Evolutionary conservation across 176 grass and related monocot species (phyloP), one percentile per base, ranked within the genome.

Genomic region (Hordeum marinum): DNA sequence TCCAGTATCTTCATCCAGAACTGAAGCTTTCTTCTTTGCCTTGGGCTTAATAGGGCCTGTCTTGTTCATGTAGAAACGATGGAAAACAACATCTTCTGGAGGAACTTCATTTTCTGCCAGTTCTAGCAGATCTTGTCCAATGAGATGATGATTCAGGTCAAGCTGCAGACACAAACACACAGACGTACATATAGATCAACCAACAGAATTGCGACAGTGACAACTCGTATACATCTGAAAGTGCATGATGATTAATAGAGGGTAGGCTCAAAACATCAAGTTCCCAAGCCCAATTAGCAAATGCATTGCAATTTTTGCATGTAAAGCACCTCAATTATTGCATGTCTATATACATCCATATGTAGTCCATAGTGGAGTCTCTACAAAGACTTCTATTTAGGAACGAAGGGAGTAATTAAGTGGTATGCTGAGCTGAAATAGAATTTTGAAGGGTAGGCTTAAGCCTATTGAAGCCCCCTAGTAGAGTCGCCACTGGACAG

Each of bases 11-110:
- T 93, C 90, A 75, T 90, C 85, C 68, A 88, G 32, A 65, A 74
- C 43, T 15, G 79, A 80, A 20, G 64, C 68, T 67, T 89, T 92
- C 76, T 78, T 89, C 86, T 94, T 98, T 27, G 91, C 66, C 84
- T 95, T 94, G 7, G 41, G 29, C 77, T 87, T 98, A 61, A 73
- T 87, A 48, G 89, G 83, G 68, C 89, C 87, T 42, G 79, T 66
- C 88, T 92, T 98, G 84, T 95, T 90, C 93, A 95, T 87, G 85
- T 98, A 95, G 87, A 95, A 98, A 63, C 92, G 89, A 63, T 98
- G 96, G 85, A 98, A 98, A 85, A 98, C 90, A 60, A 98, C 86
- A 89, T 98, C 93, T 89, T 98, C 96, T 20, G 93, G 93, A 15
- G 96, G 88, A 76, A 98, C 91, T 87, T 98, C 96, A 75, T 92